Evolutionary conservation across 495 filamentous ascomycete species (phyloP).

Genomic region (Pseudomonodictys pantanalensis): DNA sequence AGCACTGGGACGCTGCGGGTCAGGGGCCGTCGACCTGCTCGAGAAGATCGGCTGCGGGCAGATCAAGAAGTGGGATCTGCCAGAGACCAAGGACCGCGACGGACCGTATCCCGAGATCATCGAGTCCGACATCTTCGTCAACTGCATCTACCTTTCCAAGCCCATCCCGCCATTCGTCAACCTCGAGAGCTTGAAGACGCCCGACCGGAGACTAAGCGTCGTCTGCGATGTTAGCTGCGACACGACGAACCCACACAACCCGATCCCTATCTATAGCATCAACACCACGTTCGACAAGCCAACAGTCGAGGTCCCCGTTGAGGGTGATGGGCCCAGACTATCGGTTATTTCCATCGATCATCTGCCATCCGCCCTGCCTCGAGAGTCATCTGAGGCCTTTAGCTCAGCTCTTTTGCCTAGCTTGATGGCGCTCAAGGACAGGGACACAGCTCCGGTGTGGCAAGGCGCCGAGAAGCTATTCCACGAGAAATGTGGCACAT

Average conservation of each 20-base stretch:
- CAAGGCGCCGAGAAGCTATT: slow-evolving; percentile 78
- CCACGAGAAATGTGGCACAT: slow-evolving; percentile 73
- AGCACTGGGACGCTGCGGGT: slow-evolving; percentile 79
- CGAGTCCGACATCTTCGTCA: slow-evolving; percentile 66
- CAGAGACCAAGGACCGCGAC: slow-evolving; percentile 71
- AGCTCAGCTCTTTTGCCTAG: slow-evolving; percentile 74
- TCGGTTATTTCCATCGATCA: slow-evolving; percentile 68
- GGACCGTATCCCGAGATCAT: slow-evolving; percentile 89
- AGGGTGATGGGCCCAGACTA: slow-evolving; percentile 21
- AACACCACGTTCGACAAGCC: slow-evolving; percentile 39
- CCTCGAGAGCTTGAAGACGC: slow-evolving; percentile 60
- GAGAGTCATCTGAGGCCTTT: slow-evolving; percentile 87
- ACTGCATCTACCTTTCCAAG: slow-evolving; percentile 67
- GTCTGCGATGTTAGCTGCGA: slow-evolving; percentile 75
- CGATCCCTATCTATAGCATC: slow-evolving; percentile 70
- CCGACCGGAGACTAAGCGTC: slow-evolving; percentile 72
- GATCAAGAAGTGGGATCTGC: slow-evolving; percentile 89
- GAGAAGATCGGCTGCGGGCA: slow-evolving; percentile 71
- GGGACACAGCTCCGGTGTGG: slow-evolving; percentile 74
- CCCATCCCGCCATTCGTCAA: slow-evolving; percentile 74
- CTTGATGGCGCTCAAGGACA: slow-evolving; percentile 73
- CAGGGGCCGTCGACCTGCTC: slow-evolving; percentile 77
- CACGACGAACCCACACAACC: slow-evolving; percentile 53
- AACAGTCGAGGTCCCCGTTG: slow-evolving; percentile 47
- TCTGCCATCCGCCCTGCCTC: slow-evolving; percentile 78